Conservation (phyloP, 345 rosid genomes). For the Brassica incana region DNA sequence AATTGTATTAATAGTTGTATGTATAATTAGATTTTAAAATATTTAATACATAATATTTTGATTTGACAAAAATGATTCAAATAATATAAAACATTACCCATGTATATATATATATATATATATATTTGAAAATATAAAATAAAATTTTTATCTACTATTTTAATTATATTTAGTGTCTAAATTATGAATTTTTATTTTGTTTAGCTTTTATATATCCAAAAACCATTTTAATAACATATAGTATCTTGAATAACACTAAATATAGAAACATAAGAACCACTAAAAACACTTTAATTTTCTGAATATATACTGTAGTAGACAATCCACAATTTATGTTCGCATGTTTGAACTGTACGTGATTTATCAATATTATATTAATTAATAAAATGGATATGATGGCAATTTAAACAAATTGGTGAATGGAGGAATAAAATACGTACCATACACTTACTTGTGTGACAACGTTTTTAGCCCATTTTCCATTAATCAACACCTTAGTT, state of each 20-base stretch:
- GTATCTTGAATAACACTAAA: no score
- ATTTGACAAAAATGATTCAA: not conserved
- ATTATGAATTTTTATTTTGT: no score
- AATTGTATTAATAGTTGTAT: no score
- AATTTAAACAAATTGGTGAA: not conserved
- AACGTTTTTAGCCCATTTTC: not conserved
- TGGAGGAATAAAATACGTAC: not conserved
- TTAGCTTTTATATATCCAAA: not conserved
- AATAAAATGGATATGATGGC: not conserved
- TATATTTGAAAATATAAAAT: no score
- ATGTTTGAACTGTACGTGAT: not conserved
- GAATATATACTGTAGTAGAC: not conserved
- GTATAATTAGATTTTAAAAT: not conserved
- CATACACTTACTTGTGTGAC: not conserved
- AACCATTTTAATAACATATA: not conserved
- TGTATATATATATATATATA: no score
- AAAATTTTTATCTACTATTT: not conserved
- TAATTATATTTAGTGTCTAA: not conserved
- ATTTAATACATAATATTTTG: no score
- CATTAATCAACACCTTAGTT: not conserved
- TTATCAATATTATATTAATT: not conserved
- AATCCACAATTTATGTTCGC: not conserved
- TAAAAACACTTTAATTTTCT: not conserved
- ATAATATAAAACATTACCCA: no score
- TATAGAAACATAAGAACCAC: not conserved